A percentile compares a stretch with the other conserved stretches of the same genome.
phyloP scores from a whole-genome alignment of 176 grass and related monocot genomes.

The Triticum aestivum region IWGSC_CS_RefSeq_v2.1 NC_057809.1:470720505-470721004 shows the following conservation, averaged over 20 bases:
- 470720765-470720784: neutral
- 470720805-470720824: neutral
- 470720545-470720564: no score
- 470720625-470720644: neutral
- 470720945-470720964: slow-evolving; percentile 30
- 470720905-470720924: neutral
- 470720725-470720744: neutral
- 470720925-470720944: neutral
- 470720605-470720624: neutral
- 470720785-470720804: neutral
- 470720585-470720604: no score
- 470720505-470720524: neutral
- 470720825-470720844: neutral
- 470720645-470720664: neutral
- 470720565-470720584: no score
- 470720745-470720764: neutral
- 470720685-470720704: neutral
- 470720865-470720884: neutral
- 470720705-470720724: neutral
- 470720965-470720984: slow-evolving; percentile 57
- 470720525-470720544: neutral
- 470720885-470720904: no score
- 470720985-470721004: slow-evolving; percentile 61
- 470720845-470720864: neutral
- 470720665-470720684: neutral